Conservation (phyloP, 176 grass and related monocot genomes). For the Luzula sylvatica region DNA sequence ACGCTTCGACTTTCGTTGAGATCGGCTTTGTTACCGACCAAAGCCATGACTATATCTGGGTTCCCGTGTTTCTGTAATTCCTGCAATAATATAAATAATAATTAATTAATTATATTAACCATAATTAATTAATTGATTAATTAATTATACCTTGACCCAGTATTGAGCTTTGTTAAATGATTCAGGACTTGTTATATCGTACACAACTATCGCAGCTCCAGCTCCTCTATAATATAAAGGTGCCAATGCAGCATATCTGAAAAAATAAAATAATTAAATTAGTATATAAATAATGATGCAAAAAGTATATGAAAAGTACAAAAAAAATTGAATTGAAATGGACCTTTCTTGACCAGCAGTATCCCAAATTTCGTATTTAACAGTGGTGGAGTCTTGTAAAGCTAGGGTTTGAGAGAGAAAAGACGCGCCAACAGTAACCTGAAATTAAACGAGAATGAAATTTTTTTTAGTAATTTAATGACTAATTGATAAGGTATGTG, state of each 20-base stretch:
- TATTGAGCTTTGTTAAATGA: slow-evolving; percentile 96
- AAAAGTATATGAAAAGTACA: neutral
- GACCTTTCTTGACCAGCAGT: slow-evolving; percentile 97
- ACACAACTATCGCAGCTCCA: slow-evolving; percentile 79
- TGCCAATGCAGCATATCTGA: slow-evolving; percentile 89
- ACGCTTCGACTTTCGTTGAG: slow-evolving; percentile 70
- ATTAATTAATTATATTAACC: neutral
- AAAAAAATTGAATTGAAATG: slow-evolving; percentile 15
- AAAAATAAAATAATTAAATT: slow-evolving; percentile 5
- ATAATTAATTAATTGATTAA: too few species aligned
- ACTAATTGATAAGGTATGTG: neutral
- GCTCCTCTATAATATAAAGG: slow-evolving; percentile 97
- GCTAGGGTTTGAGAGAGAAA: slow-evolving; percentile 96
- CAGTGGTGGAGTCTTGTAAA: slow-evolving; percentile 66
- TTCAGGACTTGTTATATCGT: slow-evolving; percentile 92
- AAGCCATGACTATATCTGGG: slow-evolving; percentile 83
- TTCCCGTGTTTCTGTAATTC: slow-evolving; percentile 97
- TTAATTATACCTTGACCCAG: slow-evolving; percentile 99
- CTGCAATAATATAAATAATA: slow-evolving; percentile 22
- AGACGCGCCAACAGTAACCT: slow-evolving; percentile 91
- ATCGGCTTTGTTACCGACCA: slow-evolving; percentile 96
- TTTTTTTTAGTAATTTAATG: slow-evolving; percentile 9
- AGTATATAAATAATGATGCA: neutral
- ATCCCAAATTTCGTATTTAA: slow-evolving; percentile 99
- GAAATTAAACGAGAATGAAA: slow-evolving; percentile 25